Evolutionary conservation across 2,329 filamentous ascomycete genomes (phyloP), one percentile per base, ranked within the genome.

Genomic region (Trichophyton schoenleinii): DNA sequence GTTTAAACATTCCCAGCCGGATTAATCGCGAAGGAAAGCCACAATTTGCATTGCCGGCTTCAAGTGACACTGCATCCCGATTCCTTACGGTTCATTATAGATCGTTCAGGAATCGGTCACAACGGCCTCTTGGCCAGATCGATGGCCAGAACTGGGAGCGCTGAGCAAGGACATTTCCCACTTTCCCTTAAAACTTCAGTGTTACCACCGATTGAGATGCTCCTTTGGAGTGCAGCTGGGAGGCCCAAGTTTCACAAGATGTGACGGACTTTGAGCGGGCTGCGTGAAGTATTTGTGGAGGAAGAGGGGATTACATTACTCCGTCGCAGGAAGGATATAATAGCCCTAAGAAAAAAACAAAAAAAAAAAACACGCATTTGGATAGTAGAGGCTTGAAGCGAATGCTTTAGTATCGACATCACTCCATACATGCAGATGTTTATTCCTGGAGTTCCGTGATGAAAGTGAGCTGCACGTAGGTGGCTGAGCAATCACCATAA

Each of bases 271-370:
- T 15, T 20, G 9, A 36, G 28, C 52, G n/a, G 28, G 28, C 28
- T 55, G 49, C 49, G 49, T 53, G 28, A 34, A 55, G 52, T 18
- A 55, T 55, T 36, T 28, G 20, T 28, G 28, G 28, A 55, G 28
- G 13, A 55, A 55, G 52, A 52, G 22, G 46, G 11, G 52, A 55
- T 55, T 55, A 38, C 52, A 55, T 55, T 55, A 38, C 52, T n/a
- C 52, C 52, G 52, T 36, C 25, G 9, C 13, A 28, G 28, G 28
- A 55, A 34, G 52, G 52, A 55, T 28, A 55, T 36, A 34, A 34
- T 28, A 55, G 20, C 11, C 18, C 20, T 3, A 18, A 18, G 18
- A 18, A 18, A 18, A 18, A 28, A 55, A 55, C 18, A 28, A 5
- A 28, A 28, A 28, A 28, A 28, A 25, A 25, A 25, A 2, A 25